Conservation (phyloP, 805 yeast species). For the Priceomyces carsonii region DNA sequence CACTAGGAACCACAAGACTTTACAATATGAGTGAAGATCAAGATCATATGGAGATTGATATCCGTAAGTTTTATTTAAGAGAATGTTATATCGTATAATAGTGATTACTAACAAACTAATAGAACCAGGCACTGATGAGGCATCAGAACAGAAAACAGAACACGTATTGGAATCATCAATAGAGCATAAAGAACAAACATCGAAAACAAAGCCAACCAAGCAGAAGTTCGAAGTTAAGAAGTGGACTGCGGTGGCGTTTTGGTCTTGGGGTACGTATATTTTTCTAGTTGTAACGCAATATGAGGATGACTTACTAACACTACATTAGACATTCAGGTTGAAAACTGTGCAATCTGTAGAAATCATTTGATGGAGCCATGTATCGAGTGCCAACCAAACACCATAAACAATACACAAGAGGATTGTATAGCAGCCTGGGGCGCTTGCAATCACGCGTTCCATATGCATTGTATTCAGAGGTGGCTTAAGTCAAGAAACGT, state of each 20-base stretch:
- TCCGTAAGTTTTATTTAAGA: constrained; percentile 16
- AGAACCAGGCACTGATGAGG: constrained; percentile 15
- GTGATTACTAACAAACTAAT: constrained; percentile 17
- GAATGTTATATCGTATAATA: no score
- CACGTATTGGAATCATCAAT: no score
- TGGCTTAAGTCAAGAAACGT: constrained; percentile 96
- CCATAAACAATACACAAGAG: constrained; percentile 56
- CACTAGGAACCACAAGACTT: no score
- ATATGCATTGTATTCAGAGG: constrained; percentile 91
- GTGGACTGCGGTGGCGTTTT: constrained; percentile 99
- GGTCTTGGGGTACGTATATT: constrained; percentile 86
- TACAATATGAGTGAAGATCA: constrained; percentile 22
- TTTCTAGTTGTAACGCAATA: background rate
- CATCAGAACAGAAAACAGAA: no score
- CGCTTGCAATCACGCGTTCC: constrained; percentile 96
- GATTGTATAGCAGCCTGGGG: constrained; percentile 98
- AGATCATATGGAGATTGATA: constrained; percentile 37
- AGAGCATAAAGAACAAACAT: constrained; percentile 20
- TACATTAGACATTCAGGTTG: constrained; percentile 70
- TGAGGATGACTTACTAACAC: constrained; percentile 15
- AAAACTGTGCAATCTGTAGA: constrained; percentile 96
- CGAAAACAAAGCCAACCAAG: constrained; percentile 34
- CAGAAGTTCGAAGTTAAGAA: constrained; percentile 90
- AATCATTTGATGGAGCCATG: constrained; percentile 98
- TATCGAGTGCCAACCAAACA: constrained; percentile 91